phyloP scores from a whole-genome alignment of 2,329 filamentous ascomycete species.

The Fonsecaea pugnacius region DNA sequence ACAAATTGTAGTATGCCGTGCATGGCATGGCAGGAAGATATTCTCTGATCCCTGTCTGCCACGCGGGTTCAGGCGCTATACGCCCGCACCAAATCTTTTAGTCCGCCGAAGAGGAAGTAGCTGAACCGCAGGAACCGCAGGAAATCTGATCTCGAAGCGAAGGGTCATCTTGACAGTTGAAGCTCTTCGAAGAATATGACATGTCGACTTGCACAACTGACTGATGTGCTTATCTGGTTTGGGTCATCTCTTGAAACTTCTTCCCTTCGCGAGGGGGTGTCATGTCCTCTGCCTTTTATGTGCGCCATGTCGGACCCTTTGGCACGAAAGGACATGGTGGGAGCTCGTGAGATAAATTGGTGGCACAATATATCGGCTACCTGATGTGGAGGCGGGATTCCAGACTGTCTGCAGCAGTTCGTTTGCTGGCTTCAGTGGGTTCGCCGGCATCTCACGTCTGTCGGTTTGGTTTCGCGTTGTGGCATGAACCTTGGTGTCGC shows the following conservation, averaged over 20 bases:
- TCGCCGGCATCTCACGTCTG: constrained; percentile 18
- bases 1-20: constrained; percentile 2
- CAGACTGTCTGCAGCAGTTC: constrained; percentile 16
- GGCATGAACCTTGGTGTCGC: constrained; percentile 30
- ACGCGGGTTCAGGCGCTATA: constrained; percentile 5
- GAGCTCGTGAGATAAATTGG: constrained; percentile 8
- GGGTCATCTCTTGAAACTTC: not conserved
- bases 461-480: constrained; percentile 17
- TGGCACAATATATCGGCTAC: constrained; percentile 15
- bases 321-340: not conserved
- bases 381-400: constrained; percentile 10
- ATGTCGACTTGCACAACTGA: not conserved
- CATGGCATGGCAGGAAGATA: constrained; percentile 5
- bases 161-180: not conserved
- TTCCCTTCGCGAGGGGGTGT: not conserved
- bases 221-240: not conserved
- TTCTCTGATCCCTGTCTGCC: constrained; percentile 15
- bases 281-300: not conserved
- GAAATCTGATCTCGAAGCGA: not conserved
- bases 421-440: constrained; percentile 15
- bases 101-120: not conserved
- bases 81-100: not conserved
- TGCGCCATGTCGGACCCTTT: not conserved
- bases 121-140: not conserved
- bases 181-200: not conserved